Evolutionary conservation across 768 basidiomycete genomes (phyloP), one percentile per base, ranked within the genome.

Genomic region (Naematelia encephala): DNA sequence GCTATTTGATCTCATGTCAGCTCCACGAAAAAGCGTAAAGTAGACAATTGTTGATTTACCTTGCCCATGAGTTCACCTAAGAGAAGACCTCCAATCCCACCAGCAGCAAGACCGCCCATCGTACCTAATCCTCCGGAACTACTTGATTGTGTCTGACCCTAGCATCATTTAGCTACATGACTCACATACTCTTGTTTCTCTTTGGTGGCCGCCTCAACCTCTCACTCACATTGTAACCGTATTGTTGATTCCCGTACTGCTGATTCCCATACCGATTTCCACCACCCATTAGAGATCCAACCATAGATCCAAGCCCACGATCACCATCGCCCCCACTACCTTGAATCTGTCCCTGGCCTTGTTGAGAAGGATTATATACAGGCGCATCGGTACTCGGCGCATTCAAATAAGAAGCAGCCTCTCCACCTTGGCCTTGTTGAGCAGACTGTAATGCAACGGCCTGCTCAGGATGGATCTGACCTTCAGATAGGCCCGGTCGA

Each of bases 391-490:
- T 50, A 51, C 63, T 60, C 16, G 30, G 51, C 28, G 53, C 43
- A 54, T 59, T 59, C 54, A 65, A 29, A 45, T 43, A 65, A 11
- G 51, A 43, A 22, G 53, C 60, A 5, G 64, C 64, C 28, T 58
- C 44, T 16, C 60, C 57, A 23, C 57, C 26, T 25, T 51, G 43
- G 1, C 2, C 28, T 11, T 25, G 19, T 22, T 48, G 22, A 12
- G 48, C 46, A 4, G 34, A 5, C 46, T 60, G 47, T 16, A 61
- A 34, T 12, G 63, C 58, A 14, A 47, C 57, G 16, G 50, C 59
- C 49, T 69, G 68, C 48, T 69, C 68, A n/a, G 64, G 62, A 21
- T 62, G 56, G 13, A 62, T 45, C 30, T 66, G 44, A 5, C 62
- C 64, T 16, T 42, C 29, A 3, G 52, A 25, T 13, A 69, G 27